These are phyloP conservation scores for Tetrapisispora arboricola DNA, from an alignment of 805 yeast genomes.

Conservation along the genomic window DNA sequence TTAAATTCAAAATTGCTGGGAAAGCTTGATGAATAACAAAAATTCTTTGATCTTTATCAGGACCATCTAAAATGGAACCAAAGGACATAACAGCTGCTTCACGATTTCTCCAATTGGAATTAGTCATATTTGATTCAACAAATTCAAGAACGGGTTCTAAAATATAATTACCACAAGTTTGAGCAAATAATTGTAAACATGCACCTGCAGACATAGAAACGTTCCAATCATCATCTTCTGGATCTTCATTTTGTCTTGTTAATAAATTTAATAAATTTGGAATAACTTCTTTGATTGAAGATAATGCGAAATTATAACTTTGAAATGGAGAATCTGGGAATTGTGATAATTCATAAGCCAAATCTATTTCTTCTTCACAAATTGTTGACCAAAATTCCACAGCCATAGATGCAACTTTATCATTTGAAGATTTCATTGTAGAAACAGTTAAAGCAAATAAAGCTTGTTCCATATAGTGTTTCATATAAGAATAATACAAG, in stretches of 20 bases:
- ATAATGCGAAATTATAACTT: conserved; percentile 72
- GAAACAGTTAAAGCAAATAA: conserved; percentile 77
- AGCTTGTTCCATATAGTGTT: conserved; percentile 95
- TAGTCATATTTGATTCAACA: conserved; percentile 62
- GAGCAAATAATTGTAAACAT: conserved; percentile 88
- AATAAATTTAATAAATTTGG: conserved; percentile 76
- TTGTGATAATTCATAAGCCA: conserved; percentile 58
- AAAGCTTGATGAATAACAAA: conserved; percentile 71
- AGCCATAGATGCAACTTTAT: conserved; percentile 93
- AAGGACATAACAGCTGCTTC: conserved; percentile 99
- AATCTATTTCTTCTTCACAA: conserved; percentile 93
- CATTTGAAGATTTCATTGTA: conserved; percentile 71
- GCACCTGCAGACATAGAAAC: conserved; percentile 99
- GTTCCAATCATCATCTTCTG: conserved; percentile 95
- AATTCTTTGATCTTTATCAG: conserved; percentile 61
- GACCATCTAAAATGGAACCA: conserved; percentile 94
- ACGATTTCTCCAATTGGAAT: conserved; percentile 68
- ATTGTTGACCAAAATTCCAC: conserved; percentile 99
- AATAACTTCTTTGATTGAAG: conserved; percentile 74
- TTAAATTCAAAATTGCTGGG: conserved; percentile 62
- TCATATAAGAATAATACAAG: conserved; percentile 80
- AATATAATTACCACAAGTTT: conserved; percentile 75
- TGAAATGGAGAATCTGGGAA: conserved; percentile 41
- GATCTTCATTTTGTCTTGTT: conserved; percentile 84
- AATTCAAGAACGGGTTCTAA: conserved; percentile 77